phyloP scores from a whole-genome alignment of 805 yeast genomes.

The Zygosaccharomyces rouxii region DNA sequence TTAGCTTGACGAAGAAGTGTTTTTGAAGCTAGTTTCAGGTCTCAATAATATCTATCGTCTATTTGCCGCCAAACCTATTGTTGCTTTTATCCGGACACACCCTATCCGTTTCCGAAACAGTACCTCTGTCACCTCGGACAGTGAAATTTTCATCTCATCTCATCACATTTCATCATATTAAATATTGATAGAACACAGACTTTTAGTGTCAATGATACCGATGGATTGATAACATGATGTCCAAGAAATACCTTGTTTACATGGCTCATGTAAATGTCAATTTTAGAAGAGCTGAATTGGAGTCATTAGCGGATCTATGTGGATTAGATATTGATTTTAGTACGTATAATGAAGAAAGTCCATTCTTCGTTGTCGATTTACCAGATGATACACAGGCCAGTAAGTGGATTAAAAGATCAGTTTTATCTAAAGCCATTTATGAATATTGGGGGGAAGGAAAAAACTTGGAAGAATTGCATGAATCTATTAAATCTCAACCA shows the following conservation, averaged over 20 bases:
- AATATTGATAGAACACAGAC: background rate
- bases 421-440: slow-evolving; percentile 70
- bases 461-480: slow-evolving; percentile 54
- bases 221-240: slow-evolving; percentile 5
- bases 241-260: slow-evolving; percentile 59
- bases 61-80: too few species aligned
- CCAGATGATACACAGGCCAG: slow-evolving; percentile 64
- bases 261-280: slow-evolving; percentile 80
- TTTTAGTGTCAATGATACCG: background rate
- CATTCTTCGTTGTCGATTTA: slow-evolving; percentile 68
- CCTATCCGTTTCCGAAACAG: slow-evolving; percentile 36
- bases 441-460: slow-evolving; percentile 75
- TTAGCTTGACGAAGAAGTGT: too few species aligned
- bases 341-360: slow-evolving; percentile 52
- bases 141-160: slow-evolving; percentile 5
- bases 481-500: slow-evolving; percentile 34
- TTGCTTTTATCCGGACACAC: slow-evolving; percentile 75
- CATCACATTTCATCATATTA: background rate
- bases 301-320: slow-evolving; percentile 69
- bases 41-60: too few species aligned
- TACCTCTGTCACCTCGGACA: slow-evolving; percentile 1
- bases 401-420: slow-evolving; percentile 58
- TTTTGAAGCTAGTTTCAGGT: too few species aligned
- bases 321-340: slow-evolving; percentile 55
- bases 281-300: slow-evolving; percentile 78